phyloP scores from a whole-genome alignment of 2,329 filamentous ascomycete species.

The Myriosclerotinia duriaeana region DNA sequence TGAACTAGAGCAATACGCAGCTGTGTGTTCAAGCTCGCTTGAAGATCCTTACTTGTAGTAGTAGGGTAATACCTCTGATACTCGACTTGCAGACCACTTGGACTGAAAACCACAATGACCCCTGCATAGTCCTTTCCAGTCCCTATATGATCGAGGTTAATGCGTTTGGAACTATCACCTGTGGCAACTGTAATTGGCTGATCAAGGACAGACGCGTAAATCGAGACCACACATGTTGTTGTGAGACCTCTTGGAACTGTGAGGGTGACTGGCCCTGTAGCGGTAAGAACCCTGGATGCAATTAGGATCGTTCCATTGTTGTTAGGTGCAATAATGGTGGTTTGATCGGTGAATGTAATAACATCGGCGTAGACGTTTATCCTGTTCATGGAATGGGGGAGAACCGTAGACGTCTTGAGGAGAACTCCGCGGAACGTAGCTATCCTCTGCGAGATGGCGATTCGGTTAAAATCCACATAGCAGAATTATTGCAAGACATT shows the following conservation, averaged over 20 bases:
- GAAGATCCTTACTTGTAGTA: conserved; percentile 11
- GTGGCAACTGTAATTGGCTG: conserved; percentile 12
- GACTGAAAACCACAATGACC: conserved; percentile 9
- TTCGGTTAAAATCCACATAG: neutral
- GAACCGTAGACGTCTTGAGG: neutral
- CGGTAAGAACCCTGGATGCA: conserved; percentile 6
- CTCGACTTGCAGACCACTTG: conserved; percentile 1
- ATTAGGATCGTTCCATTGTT: neutral
- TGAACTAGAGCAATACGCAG: conserved; percentile 3
- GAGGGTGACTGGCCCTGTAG: conserved; percentile 5
- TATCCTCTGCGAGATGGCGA: neutral
- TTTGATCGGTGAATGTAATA: conserved; percentile 1
- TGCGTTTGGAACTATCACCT: neutral
- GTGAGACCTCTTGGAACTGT: conserved; percentile 6
- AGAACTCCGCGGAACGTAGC: conserved; percentile 9
- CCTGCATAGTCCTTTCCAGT: neutral
- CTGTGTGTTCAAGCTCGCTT: conserved; percentile 12
- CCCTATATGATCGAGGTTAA: conserved; percentile 6
- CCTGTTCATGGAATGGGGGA: conserved; percentile 11
- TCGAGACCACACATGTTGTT: conserved; percentile 8
- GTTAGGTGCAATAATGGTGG: conserved; percentile 4
- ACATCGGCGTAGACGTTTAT: conserved; percentile 6
- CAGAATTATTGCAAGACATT: neutral
- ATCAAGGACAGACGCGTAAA: neutral
- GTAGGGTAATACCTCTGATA: conserved; percentile 11